Conservation (phyloP, 2,329 filamentous ascomycete species). For the Tolypocladium sp. region DNA sequence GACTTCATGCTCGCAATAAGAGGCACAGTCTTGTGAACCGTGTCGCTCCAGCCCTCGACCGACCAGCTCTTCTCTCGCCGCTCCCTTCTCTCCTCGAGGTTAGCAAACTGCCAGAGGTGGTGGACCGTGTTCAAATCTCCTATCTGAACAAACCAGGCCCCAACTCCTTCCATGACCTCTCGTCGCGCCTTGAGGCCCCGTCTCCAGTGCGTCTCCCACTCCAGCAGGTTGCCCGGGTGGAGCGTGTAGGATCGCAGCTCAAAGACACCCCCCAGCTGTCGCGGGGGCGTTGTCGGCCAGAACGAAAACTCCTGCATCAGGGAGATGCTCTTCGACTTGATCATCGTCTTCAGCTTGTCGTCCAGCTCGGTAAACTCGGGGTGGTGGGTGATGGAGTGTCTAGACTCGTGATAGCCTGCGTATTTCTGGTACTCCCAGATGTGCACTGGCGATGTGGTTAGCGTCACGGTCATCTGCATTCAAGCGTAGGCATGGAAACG, state of each 20-base stretch:
- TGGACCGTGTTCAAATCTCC: slow-evolving; percentile 96
- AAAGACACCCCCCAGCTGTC: slow-evolving; percentile 84
- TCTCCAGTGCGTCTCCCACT: slow-evolving; percentile 99
- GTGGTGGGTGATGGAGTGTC: slow-evolving; percentile 74
- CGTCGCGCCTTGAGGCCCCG: slow-evolving; percentile 81
- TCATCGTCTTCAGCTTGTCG: slow-evolving; percentile 72
- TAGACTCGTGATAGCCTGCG: slow-evolving; percentile 86
- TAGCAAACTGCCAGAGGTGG: slow-evolving; percentile 97
- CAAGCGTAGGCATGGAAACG: slow-evolving; percentile 16
- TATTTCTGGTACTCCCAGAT: slow-evolving; percentile 99
- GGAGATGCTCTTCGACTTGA: slow-evolving; percentile 75
- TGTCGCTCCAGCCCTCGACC: slow-evolving; percentile 91
- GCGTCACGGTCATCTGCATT: not conserved
- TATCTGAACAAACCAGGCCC: slow-evolving; percentile 98
- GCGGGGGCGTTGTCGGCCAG: slow-evolving; percentile 91
- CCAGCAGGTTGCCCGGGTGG: slow-evolving; percentile 87
- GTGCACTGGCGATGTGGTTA: slow-evolving; percentile 55
- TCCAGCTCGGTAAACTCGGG: slow-evolving; percentile 81
- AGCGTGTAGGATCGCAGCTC: slow-evolving; percentile 95
- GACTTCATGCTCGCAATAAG: slow-evolving; percentile 97
- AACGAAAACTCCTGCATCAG: slow-evolving; percentile 99
- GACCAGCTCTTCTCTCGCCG: slow-evolving; percentile 92
- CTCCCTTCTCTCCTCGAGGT: slow-evolving; percentile 85
- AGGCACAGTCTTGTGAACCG: slow-evolving; percentile 96
- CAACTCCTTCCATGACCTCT: slow-evolving; percentile 97